Conservation (phyloP, 441 rosid species). For the Adansonia madagascariensis region DNA sequence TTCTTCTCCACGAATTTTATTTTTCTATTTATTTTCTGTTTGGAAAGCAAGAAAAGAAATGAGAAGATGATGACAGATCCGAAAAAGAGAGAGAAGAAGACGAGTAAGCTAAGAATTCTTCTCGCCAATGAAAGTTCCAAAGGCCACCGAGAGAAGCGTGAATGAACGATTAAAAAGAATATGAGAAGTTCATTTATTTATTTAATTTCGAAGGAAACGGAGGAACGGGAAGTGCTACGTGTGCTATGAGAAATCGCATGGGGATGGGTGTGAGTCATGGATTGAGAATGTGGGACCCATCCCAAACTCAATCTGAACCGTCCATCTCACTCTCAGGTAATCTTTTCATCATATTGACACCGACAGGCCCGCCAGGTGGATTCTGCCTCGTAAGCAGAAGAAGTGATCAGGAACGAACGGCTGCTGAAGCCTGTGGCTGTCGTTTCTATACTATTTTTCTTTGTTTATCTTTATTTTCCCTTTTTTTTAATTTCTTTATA, state of each 20-base stretch:
- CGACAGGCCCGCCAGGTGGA: constrained; percentile 19
- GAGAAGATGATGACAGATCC: constrained; percentile 26
- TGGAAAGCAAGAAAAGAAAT: constrained; percentile 19
- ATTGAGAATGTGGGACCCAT: constrained; percentile 28
- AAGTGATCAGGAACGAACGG: constrained; percentile 29
- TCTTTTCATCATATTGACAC: background rate
- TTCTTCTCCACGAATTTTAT: background rate
- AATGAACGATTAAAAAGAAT: background rate
- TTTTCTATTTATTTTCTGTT: background rate
- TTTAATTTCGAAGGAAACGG: background rate
- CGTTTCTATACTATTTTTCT: too few species aligned
- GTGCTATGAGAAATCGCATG: constrained; percentile 37
- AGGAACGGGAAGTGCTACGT: constrained; percentile 22
- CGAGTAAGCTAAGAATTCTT: background rate
- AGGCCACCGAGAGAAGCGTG: constrained; percentile 29
- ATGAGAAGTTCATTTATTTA: background rate
- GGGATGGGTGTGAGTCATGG: constrained; percentile 18
- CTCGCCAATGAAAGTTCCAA: constrained; percentile 13
- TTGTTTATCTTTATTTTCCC: too few species aligned
- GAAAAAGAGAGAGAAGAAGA: background rate
- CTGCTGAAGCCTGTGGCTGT: background rate
- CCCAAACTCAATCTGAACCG: constrained; percentile 22
- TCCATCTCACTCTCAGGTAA: background rate
- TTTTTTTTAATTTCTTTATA: too few species aligned
- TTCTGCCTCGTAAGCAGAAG: background rate